Base-by-base conservation (phyloP, 768 basidiomycete species). In the Leucosporidium yakuticum region DNA sequence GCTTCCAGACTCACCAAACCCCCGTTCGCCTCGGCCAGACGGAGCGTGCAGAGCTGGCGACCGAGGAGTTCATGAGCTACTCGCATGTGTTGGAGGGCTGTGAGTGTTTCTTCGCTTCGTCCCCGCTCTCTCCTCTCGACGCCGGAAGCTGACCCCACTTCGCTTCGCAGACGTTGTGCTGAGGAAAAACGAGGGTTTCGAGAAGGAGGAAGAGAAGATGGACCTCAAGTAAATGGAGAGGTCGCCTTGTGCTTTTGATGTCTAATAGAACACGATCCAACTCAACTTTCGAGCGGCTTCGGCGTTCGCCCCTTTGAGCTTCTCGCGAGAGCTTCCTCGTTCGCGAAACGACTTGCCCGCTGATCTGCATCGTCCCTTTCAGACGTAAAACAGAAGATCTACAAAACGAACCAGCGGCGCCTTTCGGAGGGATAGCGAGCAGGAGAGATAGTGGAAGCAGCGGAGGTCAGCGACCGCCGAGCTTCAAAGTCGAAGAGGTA, bases 1-100 rank as follows among this genome's bases (percentile, higher is more conserved):
- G 92, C 49, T 98, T 99, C 90, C 95, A 97, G 80, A 99, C 96
- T 21, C 93, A 98, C 80, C 86, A 90, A 76, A 92, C 96, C 55
- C 96, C 95, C 2, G 96, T 99, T 60, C 88, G 96, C 59, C 80
- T 99, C 70, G 95, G 90, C 8, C 94, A 92, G 67, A 92, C 88
- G 3, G 96, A 98, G 78, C 83, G 96, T 54, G 92, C 90, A 9
- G 96, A 98, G 81, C 81, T 98, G 69, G 96, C 92, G 20, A 98
- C 96, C 56, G 95, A 98, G 79, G 95, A 99, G 80, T 97, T 82
- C 79, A 90, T 97, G 74, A 88, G 93, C 4, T 99, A 89, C 78
- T 85, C 86, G 51, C 85, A 87, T 75, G 90, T 93, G 31, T 82
- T 99, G 60, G 95, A 98, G 79, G 93, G 93, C 67, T 88, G 64